Evolutionary conservation across 345 rosid genomes (phyloP).

Genomic region (Brassica rapa): DNA sequence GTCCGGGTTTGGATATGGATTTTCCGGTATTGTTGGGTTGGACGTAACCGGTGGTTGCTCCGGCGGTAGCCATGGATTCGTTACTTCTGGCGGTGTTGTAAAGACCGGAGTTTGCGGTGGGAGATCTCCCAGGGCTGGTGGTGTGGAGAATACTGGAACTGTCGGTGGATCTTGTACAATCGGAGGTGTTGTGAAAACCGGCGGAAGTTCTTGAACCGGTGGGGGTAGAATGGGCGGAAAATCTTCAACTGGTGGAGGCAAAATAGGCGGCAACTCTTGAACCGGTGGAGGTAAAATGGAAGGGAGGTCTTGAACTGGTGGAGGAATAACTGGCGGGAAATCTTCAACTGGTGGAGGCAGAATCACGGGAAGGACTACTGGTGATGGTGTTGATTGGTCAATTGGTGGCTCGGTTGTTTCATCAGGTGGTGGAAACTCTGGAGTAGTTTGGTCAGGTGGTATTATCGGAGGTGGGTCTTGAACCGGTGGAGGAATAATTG

Average conservation of each 20-base stretch:
- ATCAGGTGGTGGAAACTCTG: conserved; percentile 33
- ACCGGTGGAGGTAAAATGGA: background rate
- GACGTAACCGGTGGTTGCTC: conserved; percentile 37
- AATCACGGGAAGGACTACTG: conserved; percentile 16
- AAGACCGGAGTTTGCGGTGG: conserved; percentile 36
- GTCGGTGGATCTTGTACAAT: conserved; percentile 22
- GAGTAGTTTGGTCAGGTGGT: conserved; percentile 22
- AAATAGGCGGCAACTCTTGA: background rate
- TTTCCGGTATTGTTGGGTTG: conserved; percentile 30
- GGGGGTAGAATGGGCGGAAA: conserved; percentile 5
- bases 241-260: background rate
- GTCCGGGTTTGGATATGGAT: conserved; percentile 36
- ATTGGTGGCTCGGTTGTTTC: conserved; percentile 30
- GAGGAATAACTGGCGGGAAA: background rate
- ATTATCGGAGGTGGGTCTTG: background rate
- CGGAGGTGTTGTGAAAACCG: conserved; percentile 34
- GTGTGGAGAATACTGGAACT: conserved; percentile 36
- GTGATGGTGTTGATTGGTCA: conserved; percentile 25
- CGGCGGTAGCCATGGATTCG: conserved; percentile 37
- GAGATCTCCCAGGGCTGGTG: conserved; percentile 27
- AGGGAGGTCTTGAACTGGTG: background rate
- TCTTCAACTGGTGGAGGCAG: conserved; percentile 16
- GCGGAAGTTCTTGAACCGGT: background rate
- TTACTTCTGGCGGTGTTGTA: conserved; percentile 25
- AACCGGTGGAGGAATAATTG: conserved; percentile 5